phyloP scores from a whole-genome alignment of 1,284 basidiomycete species.

The Limonomyces culmigenus region DNA sequence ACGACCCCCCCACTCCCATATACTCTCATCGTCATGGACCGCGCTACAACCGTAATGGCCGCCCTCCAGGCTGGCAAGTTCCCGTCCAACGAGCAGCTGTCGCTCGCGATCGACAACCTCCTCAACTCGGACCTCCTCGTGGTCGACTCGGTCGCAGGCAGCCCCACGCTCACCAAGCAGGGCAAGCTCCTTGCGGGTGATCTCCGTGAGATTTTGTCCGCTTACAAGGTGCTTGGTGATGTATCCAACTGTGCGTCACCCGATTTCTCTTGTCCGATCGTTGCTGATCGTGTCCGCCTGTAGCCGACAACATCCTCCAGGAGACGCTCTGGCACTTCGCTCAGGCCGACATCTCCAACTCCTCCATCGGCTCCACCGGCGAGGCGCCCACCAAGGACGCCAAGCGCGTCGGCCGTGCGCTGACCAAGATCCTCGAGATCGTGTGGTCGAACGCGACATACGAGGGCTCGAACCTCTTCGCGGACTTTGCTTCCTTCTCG shows the following conservation, averaged over 20 bases:
- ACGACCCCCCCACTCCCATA: background rate
- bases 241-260: conserved; percentile 33
- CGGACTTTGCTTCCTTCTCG: conserved; percentile 44
- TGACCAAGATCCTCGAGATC: conserved; percentile 30
- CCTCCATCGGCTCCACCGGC: conserved; percentile 16
- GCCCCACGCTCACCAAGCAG: conserved; percentile 29
- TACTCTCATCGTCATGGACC: conserved; percentile 30
- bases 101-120: conserved; percentile 30
- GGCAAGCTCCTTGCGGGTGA: conserved; percentile 31
- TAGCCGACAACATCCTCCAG: conserved; percentile 46
- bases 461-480: conserved; percentile 33
- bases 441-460: conserved; percentile 33
- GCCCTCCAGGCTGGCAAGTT: conserved; percentile 50
- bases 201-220: conserved; percentile 27
- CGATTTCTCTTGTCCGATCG: background rate
- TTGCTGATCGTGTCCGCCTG: conserved; percentile 1
- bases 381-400: conserved; percentile 32
- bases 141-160: conserved; percentile 19
- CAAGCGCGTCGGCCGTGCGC: conserved; percentile 24
- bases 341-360: conserved; percentile 26
- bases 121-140: conserved; percentile 27
- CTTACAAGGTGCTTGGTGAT: conserved; percentile 32
- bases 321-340: conserved; percentile 43
- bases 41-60: conserved; percentile 35
- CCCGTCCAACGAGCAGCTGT: conserved; percentile 36